Conservation (phyloP, 140 eudicot species). For the Eryngium alpinum region DNA sequence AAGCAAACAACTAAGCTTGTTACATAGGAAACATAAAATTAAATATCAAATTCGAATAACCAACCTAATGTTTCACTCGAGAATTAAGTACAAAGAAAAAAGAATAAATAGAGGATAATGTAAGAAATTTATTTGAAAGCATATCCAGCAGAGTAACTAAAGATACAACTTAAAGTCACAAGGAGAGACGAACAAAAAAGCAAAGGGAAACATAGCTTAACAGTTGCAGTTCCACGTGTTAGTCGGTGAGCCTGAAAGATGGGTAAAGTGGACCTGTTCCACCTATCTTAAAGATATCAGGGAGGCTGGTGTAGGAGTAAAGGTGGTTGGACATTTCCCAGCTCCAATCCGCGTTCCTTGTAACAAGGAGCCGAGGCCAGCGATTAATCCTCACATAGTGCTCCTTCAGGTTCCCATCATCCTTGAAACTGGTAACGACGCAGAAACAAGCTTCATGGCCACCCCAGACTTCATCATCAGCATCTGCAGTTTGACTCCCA, state of each 20-base stretch:
- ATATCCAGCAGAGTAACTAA: no score
- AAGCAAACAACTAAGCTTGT: no score
- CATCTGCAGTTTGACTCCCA: conserved; percentile 64
- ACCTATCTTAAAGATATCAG: conserved; percentile 52
- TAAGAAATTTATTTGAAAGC: no score
- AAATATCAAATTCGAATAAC: no score
- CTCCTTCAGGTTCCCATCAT: conserved; percentile 55
- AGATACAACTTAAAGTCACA: no score
- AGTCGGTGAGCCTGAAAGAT: neutral
- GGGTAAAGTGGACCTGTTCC: conserved; percentile 60
- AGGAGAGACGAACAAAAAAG: no score
- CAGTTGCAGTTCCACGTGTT: neutral
- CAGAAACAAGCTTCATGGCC: conserved; percentile 78
- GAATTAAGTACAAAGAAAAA: no score
- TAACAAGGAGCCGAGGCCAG: conserved; percentile 49
- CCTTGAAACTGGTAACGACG: conserved; percentile 50
- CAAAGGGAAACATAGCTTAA: neutral
- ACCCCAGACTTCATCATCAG: conserved; percentile 70
- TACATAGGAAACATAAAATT: no score
- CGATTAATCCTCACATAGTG: conserved; percentile 85
- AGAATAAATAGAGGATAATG: no score
- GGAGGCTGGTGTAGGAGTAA: conserved; percentile 54
- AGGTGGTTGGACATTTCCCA: conserved; percentile 77
- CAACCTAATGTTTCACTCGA: no score
- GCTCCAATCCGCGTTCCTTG: conserved; percentile 66